Base-by-base conservation (phyloP, 257 asterid genomes). In the Prunella vulgaris region DNA sequence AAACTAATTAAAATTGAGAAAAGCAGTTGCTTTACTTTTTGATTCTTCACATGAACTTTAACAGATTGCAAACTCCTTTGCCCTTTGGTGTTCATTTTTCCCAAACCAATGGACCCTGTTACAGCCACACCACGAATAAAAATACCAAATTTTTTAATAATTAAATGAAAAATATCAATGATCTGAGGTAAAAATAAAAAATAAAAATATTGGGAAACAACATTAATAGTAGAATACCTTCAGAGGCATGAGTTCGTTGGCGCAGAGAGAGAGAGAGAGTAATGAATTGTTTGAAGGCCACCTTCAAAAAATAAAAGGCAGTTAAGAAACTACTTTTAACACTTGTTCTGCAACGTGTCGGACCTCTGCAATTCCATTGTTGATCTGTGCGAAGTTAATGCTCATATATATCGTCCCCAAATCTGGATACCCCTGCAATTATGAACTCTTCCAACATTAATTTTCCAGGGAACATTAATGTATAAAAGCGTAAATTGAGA, bases 41-140 rank as follows among this genome's bases (percentile, higher is more conserved):
- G 84, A 61, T 74, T 80, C 76, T 85, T 83, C 68, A 68, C 46
- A 56, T 73, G 71, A 52, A 83, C 57, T 74, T 74, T 86, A 84
- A 79, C 62, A 32, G 87, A 69, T 79, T 82, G 97, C 83, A 87
- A 58, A 77, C 76, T 86, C 76, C 85, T 76, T 73, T 88, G 79
- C 46, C 70, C 82, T 84, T 82, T 83, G 72, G 80, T 75, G 64
- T 77, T 91, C 95, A 84, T 89, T 77, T 76, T 62, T 78, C 65
- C 76, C 28, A 71, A 71, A 71, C 46, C 59, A 27, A 25, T 28
- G 64, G 66, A 80, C 63, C 80, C 77, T 59, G 72, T 63, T 14
- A 44, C 10, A 77, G 66, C 22, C 38, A 8, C n/a, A 57, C 10
- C 76, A 77, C 20, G 5, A 33, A 61, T 71, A 67, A 48, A 37